These are phyloP conservation scores for Aspergillus eucalypticola DNA, from an alignment of 2,329 filamentous ascomycete genomes.

Conservation along the genomic window DNA sequence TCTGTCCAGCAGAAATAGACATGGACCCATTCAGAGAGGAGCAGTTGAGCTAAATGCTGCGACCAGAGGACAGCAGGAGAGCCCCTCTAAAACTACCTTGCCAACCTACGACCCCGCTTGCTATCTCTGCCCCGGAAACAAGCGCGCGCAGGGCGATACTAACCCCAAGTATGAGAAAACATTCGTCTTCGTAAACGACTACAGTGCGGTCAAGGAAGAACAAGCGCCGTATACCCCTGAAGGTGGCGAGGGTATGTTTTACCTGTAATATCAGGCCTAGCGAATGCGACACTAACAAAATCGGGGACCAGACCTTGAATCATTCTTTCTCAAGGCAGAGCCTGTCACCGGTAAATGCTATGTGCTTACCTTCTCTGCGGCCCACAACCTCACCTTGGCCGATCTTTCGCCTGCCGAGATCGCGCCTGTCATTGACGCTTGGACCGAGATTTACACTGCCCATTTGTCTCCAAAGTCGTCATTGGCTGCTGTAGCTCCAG, in stretches of 20 bases:
- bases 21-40: background rate
- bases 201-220: conserved; percentile 91
- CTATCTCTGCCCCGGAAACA: conserved; percentile 91
- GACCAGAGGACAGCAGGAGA: conserved; percentile 73
- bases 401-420: conserved; percentile 80
- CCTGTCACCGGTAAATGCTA: conserved; percentile 94
- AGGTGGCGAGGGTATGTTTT: conserved; percentile 50
- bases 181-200: conserved; percentile 96
- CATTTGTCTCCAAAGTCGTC: conserved; percentile 74
- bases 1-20: no score
- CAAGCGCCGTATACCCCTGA: conserved; percentile 73
- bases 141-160: conserved; percentile 78
- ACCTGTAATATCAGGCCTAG: background rate
- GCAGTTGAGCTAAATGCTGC: background rate
- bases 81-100: conserved; percentile 64
- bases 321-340: conserved; percentile 76
- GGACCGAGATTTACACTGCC: conserved; percentile 84
- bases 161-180: conserved; percentile 87
- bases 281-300: background rate
- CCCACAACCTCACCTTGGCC: conserved; percentile 87
- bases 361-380: conserved; percentile 89
- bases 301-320: conserved; percentile 62
- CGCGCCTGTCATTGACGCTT: conserved; percentile 79
- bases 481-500: conserved; percentile 52
- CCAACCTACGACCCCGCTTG: conserved; percentile 88